phyloP scores from a whole-genome alignment of 208 protist species.

The Acanthamoeba triangularis region DNA sequence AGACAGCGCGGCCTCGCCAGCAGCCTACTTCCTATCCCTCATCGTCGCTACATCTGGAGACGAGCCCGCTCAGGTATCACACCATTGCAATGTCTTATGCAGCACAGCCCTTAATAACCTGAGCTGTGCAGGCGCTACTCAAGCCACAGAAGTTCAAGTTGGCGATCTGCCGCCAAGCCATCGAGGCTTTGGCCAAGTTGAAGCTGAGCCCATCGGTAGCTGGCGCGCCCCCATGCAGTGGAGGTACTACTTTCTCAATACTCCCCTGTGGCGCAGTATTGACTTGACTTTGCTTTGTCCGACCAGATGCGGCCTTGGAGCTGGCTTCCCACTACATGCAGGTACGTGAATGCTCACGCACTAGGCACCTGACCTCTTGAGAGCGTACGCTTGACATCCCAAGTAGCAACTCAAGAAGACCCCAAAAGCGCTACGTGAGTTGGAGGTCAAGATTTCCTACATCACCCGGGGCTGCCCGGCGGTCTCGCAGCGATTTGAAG shows the following conservation, averaged over 20 bases:
- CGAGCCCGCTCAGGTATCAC: neutral
- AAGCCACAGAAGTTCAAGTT: slow-evolving; percentile 20
- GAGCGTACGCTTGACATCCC: neutral
- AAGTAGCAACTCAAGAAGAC: neutral
- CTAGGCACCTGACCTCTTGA: neutral
- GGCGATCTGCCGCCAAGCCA: neutral
- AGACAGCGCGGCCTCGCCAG: neutral
- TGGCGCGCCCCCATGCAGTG: too few relatives aligned
- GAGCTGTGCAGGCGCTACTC: neutral
- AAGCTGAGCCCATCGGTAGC: neutral
- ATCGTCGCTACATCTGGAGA: neutral
- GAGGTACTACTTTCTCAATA: neutral
- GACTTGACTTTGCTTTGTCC: neutral
- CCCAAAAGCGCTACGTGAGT: neutral
- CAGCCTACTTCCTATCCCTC: neutral
- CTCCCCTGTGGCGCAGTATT: neutral
- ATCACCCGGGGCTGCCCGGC: neutral
- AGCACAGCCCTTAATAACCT: neutral
- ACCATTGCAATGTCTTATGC: neutral
- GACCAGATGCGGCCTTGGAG: neutral
- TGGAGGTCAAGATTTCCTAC: neutral
- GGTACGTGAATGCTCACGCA: neutral
- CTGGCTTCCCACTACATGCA: neutral
- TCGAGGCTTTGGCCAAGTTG: neutral
- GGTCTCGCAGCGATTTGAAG: neutral